Evolutionary conservation across 148 eudicot genomes (phyloP), one percentile per base, ranked within the genome.

Genomic region (Tetragonia tetragonoides): DNA sequence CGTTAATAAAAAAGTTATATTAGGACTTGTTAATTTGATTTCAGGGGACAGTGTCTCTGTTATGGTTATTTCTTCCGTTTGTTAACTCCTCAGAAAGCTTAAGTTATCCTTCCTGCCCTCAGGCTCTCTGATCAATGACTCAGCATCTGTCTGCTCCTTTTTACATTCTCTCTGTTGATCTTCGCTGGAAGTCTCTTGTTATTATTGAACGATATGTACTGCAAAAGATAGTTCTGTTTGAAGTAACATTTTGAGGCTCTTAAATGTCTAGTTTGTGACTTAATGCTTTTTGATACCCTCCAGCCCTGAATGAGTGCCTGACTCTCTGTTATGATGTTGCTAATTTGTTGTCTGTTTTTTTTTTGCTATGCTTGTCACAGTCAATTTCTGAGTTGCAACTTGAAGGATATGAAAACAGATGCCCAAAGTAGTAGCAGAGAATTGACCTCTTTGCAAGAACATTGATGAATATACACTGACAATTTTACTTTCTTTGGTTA

Each of bases 401-500:
- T 57, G 9, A 24, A 49, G 74, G 61, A 49, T 71, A 71, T 28
- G 40, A 70, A 47, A 49, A 14, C 51, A 42, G 9, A 44, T 68
- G 28, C 16, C 20, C 10, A n/a, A 60, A 20, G 10, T 60, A 16
- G 4, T 23, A 15, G n/a, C 18, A 51, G 61, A 15, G 61, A 42
- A 44, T 6, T 74, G 18, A 61, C 24, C 61, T 72, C 56, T 46
- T 72, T 56, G 5, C 64, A 41, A 10, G 40, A 63, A 38, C 21
- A 51, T 18, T 5, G 56, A 17, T 7, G n/a, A 18, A 28, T 73
- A 38, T 73, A 28, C 18, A 23, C 24, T 41, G 39, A 14, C 60
- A 53, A 40, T 21, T 81, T 81, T 8, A 66, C 11, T 66, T 78
- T 44, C 38, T 17, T 17, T 81, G 77, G 21, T 56, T 70, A 61